phyloP scores from a whole-genome alignment of 768 basidiomycete species.

The Boletus huronensis region DNA sequence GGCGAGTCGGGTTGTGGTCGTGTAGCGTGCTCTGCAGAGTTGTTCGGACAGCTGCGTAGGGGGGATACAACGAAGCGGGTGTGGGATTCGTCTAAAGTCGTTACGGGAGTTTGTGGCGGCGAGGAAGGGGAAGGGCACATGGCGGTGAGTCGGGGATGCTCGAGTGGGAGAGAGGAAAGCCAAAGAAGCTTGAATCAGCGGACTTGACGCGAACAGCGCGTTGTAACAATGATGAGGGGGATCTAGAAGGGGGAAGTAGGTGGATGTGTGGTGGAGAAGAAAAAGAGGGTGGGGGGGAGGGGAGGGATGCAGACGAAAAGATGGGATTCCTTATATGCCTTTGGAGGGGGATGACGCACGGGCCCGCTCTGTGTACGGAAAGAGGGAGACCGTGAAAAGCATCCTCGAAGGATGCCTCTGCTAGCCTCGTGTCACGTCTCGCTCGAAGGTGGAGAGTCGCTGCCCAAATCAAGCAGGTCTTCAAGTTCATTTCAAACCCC shows the following conservation, averaged over 20 bases:
- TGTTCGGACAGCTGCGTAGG: neutral
- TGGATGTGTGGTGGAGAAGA: constrained; percentile 13
- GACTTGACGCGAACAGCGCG: constrained; percentile 23
- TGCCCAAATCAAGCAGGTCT: constrained; percentile 26
- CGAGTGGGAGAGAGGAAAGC: constrained; percentile 10
- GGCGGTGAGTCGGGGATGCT: constrained; percentile 24
- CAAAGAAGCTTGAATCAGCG: constrained; percentile 11
- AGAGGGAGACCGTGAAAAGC: constrained; percentile 11
- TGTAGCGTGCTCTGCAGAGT: constrained; percentile 5
- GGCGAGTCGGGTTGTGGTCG: constrained; percentile 7
- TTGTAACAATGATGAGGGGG: constrained; percentile 6
- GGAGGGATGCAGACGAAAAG: constrained; percentile 9
- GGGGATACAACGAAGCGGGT: constrained; percentile 9
- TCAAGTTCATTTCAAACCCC: constrained; percentile 26
- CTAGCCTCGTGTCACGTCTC: constrained; percentile 13
- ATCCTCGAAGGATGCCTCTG: constrained; percentile 25
- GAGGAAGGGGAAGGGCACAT: constrained; percentile 27
- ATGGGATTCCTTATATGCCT: constrained; percentile 25
- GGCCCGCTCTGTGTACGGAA: constrained; percentile 24
- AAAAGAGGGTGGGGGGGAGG: constrained; percentile 6
- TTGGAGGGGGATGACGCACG: constrained; percentile 26
- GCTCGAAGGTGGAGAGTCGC: constrained; percentile 3
- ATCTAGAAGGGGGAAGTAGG: constrained; percentile 17
- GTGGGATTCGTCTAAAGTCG: constrained; percentile 13
- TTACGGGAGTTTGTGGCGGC: constrained; percentile 25